These are phyloP conservation scores for Candida nonsorbophila DNA, from an alignment of 805 yeast species.

Conservation along the genomic window DNA sequence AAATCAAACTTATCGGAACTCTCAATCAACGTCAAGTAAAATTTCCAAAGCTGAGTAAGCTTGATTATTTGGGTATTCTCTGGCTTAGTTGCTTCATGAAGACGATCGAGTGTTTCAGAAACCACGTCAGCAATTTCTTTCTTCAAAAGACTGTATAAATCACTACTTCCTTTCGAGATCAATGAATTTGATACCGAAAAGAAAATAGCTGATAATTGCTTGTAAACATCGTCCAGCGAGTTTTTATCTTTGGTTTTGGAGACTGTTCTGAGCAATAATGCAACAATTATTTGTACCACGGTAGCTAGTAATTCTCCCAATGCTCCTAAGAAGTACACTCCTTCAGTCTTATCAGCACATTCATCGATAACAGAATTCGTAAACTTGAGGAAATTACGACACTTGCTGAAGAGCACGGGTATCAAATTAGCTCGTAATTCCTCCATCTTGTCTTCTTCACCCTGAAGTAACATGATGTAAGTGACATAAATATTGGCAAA, in stretches of 20 bases:
- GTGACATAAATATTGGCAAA: slow-evolving; percentile 24
- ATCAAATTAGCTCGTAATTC: slow-evolving; percentile 6
- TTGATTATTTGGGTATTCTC: slow-evolving; percentile 5
- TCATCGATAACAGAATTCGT: slow-evolving; percentile 2
- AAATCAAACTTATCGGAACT: slow-evolving; percentile 22
- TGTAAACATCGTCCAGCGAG: slow-evolving; percentile 6
- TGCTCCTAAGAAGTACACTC: slow-evolving; percentile 6
- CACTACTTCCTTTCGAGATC: slow-evolving; percentile 1
- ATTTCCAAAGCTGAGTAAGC: slow-evolving; percentile 22
- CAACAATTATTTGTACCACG: slow-evolving; percentile 8
- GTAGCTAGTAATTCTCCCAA: slow-evolving; percentile 5
- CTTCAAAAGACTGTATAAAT: slow-evolving; percentile 3
- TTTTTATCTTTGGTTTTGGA: slow-evolving; percentile 4
- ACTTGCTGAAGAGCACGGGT: slow-evolving; percentile 5
- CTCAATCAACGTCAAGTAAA: slow-evolving; percentile 31
- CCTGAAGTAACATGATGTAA: slow-evolving; percentile 27
- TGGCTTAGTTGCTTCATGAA: not conserved
- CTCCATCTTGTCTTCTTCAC: slow-evolving; percentile 19
- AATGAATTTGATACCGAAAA: slow-evolving; percentile 6
- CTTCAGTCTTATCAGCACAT: not conserved
- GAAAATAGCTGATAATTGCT: slow-evolving; percentile 8
- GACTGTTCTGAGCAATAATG: slow-evolving; percentile 7
- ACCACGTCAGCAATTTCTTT: slow-evolving; percentile 5
- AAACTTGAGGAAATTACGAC: slow-evolving; percentile 6
- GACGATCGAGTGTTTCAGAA: slow-evolving; percentile 1